Conservation (phyloP, 2,329 filamentous ascomycete species). For the Xylaria sp. region DNA sequence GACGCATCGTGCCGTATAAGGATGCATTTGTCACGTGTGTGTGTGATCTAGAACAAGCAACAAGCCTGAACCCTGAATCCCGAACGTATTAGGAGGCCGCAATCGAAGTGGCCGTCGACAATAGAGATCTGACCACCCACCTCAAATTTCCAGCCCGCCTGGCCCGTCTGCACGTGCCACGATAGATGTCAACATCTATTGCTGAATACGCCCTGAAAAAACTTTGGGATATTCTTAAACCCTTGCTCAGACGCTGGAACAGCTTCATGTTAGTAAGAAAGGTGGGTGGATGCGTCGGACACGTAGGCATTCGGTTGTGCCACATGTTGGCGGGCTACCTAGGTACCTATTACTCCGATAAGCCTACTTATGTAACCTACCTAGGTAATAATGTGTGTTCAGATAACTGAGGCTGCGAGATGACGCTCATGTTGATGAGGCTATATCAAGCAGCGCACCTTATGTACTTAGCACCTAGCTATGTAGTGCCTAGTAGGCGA, state of each 20-base stretch:
- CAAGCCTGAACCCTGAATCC: no score
- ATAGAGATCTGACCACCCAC: conserved; percentile 23
- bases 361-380: not conserved
- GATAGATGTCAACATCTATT: not conserved
- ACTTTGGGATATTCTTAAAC: no score
- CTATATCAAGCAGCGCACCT: no score
- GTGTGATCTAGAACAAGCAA: not conserved
- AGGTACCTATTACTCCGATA: not conserved
- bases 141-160: not conserved
- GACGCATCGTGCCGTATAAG: not conserved
- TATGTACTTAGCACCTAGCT: no score
- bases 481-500: no score
- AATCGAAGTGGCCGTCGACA: conserved; percentile 3
- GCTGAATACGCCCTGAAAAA: no score
- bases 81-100: not conserved
- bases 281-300: not conserved
- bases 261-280: not conserved
- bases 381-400: not conserved
- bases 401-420: no score
- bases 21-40: conserved; percentile 8
- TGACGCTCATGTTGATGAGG: no score
- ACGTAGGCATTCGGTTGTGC: not conserved
- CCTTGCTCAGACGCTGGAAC: no score
- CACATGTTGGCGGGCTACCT: not conserved
- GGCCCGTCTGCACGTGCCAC: not conserved